Evolutionary conservation across 192 early-diverging fungal species (phyloP).

Genomic region (Martensiomyces pterosporus): DNA sequence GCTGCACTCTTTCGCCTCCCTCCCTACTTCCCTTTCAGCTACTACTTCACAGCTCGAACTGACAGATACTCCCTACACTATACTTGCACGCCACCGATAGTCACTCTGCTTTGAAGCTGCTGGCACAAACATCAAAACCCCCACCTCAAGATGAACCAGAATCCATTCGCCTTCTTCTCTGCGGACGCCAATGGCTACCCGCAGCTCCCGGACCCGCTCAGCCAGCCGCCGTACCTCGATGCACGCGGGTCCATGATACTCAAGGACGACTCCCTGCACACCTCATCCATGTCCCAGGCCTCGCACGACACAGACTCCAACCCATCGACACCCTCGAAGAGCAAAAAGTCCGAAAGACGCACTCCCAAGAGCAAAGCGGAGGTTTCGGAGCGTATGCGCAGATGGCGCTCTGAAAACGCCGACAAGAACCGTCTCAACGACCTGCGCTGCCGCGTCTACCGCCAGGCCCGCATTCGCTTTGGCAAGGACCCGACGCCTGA

Average conservation of each 20-base stretch:
- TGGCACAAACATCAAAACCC: not conserved
- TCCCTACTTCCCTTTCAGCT: too few species aligned
- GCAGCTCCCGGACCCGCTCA: constrained; percentile 34
- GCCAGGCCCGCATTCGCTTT: constrained; percentile 58
- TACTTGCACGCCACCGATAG: too few species aligned
- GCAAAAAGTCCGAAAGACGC: constrained; percentile 31
- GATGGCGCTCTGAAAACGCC: constrained; percentile 50
- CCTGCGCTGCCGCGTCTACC: constrained; percentile 69
- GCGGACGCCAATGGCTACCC: constrained; percentile 31
- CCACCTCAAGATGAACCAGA: constrained; percentile 43
- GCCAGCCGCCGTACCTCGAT: constrained; percentile 29
- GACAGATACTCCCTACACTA: too few species aligned
- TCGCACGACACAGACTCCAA: constrained; percentile 43
- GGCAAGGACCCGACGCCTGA: constrained; percentile 58
- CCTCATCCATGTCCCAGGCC: constrained; percentile 42
- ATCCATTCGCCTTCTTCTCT: constrained; percentile 47
- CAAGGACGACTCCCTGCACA: constrained; percentile 38
- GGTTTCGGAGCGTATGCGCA: constrained; percentile 51
- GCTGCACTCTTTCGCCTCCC: too few species aligned
- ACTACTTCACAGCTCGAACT: too few species aligned
- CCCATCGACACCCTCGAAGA: constrained; percentile 41
- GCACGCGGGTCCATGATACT: constrained; percentile 14
- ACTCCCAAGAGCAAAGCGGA: constrained; percentile 51
- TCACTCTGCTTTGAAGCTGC: too few species aligned
- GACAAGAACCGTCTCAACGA: constrained; percentile 63